Percentiles rank a stretch among this genome's conserved stretches.
Conservation (phyloP, 805 yeast species). For the Pichia eremophila region DNA sequence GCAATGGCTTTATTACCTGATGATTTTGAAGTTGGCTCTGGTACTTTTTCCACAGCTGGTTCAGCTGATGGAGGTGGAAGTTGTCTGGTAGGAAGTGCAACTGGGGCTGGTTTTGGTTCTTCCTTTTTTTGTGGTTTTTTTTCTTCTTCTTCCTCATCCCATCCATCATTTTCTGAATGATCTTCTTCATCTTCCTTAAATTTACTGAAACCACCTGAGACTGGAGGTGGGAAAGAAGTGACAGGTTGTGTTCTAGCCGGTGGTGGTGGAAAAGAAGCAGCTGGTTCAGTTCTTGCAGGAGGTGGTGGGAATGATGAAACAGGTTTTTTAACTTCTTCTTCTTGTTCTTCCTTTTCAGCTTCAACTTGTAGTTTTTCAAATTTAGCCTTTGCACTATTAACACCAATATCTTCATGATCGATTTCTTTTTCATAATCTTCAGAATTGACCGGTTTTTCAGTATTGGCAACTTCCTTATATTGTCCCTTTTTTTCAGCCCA, state of each 20-base stretch:
- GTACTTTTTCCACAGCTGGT: slow-evolving; percentile 1
- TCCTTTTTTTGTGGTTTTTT: slow-evolving; percentile 8
- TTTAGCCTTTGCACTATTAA: slow-evolving; percentile 25
- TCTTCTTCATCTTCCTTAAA: slow-evolving; percentile 17
- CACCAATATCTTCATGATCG: slow-evolving; percentile 22
- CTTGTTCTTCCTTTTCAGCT: slow-evolving; percentile 19
- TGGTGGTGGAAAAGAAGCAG: slow-evolving; percentile 11
- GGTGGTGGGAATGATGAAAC: slow-evolving; percentile 13
- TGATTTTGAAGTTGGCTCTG: slow-evolving; percentile 6
- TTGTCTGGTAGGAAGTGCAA: slow-evolving; percentile 13
- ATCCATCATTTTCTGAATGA: slow-evolving; percentile 8
- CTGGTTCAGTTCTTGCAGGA: neutral
- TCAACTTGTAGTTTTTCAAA: slow-evolving; percentile 22
- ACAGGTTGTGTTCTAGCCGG: slow-evolving; percentile 7
- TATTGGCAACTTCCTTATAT: slow-evolving; percentile 34
- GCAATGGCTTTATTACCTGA: slow-evolving; percentile 48
- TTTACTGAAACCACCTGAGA: slow-evolving; percentile 10
- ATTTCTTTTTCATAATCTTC: slow-evolving; percentile 12
- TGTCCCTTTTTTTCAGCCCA: slow-evolving; percentile 91
- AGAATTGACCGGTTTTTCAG: slow-evolving; percentile 25
- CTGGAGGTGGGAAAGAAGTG: slow-evolving; percentile 8
- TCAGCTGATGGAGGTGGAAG: slow-evolving; percentile 12
- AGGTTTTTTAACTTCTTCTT: slow-evolving; percentile 6
- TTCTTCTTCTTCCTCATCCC: slow-evolving; percentile 15
- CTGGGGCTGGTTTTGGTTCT: neutral